These are phyloP conservation scores for Luffa aegyptiaca DNA, from an alignment of 306 rosid genomes.

Conservation along the genomic window DNA sequence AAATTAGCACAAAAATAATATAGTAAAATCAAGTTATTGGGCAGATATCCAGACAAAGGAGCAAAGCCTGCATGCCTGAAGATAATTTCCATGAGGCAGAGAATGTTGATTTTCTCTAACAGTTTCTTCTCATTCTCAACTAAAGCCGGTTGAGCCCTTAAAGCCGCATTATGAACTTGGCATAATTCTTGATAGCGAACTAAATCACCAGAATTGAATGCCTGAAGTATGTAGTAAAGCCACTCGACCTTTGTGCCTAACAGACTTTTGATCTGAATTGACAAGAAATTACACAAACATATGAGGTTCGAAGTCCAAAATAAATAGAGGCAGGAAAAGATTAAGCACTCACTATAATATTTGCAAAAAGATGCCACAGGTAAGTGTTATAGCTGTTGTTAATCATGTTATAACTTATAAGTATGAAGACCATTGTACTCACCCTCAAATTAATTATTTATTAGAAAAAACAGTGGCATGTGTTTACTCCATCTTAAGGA, in stretches of 20 bases:
- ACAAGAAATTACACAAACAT: constrained; percentile 4
- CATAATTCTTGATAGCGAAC: constrained; percentile 88
- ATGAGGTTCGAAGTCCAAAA: neutral
- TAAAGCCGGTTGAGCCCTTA: constrained; percentile 88
- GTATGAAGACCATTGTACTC: neutral
- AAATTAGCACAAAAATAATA: neutral
- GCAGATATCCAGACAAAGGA: constrained; percentile 3
- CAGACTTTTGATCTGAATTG: constrained; percentile 69
- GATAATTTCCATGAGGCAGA: constrained; percentile 98
- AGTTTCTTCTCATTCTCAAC: constrained; percentile 85
- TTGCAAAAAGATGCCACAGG: neutral
- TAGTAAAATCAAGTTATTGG: neutral
- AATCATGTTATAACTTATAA: neutral
- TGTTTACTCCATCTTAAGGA: neutral
- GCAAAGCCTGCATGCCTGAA: constrained; percentile 51
- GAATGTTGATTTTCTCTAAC: constrained; percentile 90
- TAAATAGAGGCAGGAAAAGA: neutral
- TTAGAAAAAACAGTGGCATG: neutral
- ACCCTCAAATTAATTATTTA: neutral
- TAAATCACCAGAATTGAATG: constrained; percentile 90
- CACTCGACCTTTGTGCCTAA: constrained; percentile 94
- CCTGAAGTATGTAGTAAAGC: constrained; percentile 96
- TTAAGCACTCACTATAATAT: neutral
- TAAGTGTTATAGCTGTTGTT: neutral
- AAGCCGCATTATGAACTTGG: constrained; percentile 75